These are phyloP conservation scores for Leccinum pseudoinsigne DNA, from an alignment of 1,284 basidiomycete species.

Conservation along the genomic window DNA sequence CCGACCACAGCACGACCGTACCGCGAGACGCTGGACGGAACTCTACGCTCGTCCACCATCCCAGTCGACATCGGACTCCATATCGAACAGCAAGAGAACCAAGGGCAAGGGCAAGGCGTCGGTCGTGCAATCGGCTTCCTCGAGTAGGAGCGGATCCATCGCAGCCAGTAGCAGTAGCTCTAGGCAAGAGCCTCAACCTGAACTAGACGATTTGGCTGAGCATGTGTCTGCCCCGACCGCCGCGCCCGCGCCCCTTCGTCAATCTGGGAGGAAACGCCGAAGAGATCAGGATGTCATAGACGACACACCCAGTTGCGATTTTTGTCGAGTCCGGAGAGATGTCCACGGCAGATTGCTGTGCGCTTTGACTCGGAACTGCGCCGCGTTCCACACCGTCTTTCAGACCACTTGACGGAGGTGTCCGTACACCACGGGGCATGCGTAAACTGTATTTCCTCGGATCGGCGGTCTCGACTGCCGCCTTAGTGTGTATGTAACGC, in stretches of 20 bases:
- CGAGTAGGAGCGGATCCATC: conserved; percentile 4
- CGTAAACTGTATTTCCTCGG: too few species aligned
- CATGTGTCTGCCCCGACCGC: not conserved
- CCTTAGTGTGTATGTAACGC: conserved; percentile 32
- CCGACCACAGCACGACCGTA: conserved; percentile 57
- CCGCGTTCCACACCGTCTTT: too few species aligned
- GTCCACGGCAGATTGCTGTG: too few species aligned
- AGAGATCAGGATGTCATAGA: conserved; percentile 27
- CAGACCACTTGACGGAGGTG: too few species aligned
- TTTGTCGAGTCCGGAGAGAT: too few species aligned
- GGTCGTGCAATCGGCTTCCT: conserved; percentile 7
- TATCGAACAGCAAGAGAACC: conserved; percentile 34
- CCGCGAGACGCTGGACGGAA: conserved; percentile 51
- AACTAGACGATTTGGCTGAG: conserved; percentile 47
- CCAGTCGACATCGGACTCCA: conserved; percentile 10
- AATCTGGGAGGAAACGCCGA: conserved; percentile 26
- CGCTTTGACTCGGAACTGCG: too few species aligned
- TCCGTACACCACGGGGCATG: too few species aligned
- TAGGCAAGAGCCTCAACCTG: conserved; percentile 21
- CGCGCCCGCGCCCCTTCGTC: conserved; percentile 1
- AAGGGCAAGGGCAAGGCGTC: conserved; percentile 38
- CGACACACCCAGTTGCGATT: not conserved
- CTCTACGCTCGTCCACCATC: conserved; percentile 44
- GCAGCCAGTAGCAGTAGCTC: conserved; percentile 11
- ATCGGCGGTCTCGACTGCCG: too few species aligned